Percentiles rank a stretch among this genome's conserved stretches.
Conservation (phyloP, 805 yeast genomes). For the Cyberlindnera euphorbiae region DNA sequence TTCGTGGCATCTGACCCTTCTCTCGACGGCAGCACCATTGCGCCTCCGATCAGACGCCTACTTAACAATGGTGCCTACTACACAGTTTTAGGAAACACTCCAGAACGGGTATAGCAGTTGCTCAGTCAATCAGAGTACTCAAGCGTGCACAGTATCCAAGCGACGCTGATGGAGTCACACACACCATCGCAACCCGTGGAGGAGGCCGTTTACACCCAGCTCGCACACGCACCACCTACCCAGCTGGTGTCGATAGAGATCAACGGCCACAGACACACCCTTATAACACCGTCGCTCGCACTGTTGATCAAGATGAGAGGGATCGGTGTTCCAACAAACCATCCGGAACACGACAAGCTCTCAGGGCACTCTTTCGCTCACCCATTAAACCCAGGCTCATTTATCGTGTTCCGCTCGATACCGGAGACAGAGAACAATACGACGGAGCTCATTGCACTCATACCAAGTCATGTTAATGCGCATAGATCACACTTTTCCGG, state of each 20-base stretch:
- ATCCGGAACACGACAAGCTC: constrained; percentile 8
- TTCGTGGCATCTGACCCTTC: constrained; percentile 10
- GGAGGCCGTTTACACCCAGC: constrained; percentile 1
- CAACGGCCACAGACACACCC: constrained; percentile 1
- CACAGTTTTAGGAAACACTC: constrained; percentile 17
- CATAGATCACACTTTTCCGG: constrained; percentile 13
- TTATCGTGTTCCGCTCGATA: constrained; percentile 5
- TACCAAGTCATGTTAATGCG: constrained; percentile 19
- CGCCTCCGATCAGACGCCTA: constrained; percentile 15
- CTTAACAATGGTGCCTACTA: constrained; percentile 19
- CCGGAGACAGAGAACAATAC: constrained; percentile 1
- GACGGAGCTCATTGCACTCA: constrained; percentile 12
- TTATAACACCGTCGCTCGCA: constrained; percentile 16
- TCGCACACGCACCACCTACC: not conserved
- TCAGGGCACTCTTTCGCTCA: not conserved
- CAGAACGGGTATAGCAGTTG: constrained; percentile 4
- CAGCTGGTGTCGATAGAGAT: constrained; percentile 10
- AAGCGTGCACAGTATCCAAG: not conserved
- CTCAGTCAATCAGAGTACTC: constrained; percentile 1
- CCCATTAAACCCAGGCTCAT: constrained; percentile 4
- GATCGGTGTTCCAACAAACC: constrained; percentile 16
- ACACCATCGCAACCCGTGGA: not conserved
- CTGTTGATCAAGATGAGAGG: constrained; percentile 14
- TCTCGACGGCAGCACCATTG: constrained; percentile 6
- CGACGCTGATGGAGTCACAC: constrained; percentile 1